Evolutionary conservation across 2,329 filamentous ascomycete genomes (phyloP).

Genomic region (Elsinoe australis): DNA sequence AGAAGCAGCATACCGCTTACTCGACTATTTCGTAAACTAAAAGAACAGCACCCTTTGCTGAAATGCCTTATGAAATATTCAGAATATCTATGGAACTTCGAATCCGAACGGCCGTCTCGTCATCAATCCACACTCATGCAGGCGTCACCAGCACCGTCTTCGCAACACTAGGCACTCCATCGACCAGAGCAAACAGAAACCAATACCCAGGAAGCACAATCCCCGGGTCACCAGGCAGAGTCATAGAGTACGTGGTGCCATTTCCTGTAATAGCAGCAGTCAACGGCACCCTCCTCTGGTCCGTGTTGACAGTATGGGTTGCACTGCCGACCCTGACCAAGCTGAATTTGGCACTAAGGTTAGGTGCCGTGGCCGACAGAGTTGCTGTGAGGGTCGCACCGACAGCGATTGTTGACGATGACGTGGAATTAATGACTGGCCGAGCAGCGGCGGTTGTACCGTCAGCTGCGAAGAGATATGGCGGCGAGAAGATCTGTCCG

Average conservation of each 20-base stretch:
- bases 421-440: constrained; percentile 40
- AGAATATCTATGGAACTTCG: no score
- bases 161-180: constrained; percentile 42
- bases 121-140: not conserved
- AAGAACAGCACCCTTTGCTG: no score
- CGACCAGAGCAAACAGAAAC: constrained; percentile 44
- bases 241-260: constrained; percentile 34
- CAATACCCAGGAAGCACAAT: constrained; percentile 47
- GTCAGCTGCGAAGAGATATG: constrained; percentile 50
- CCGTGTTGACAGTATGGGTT: constrained; percentile 51
- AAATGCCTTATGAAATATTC: no score
- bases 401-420: constrained; percentile 40
- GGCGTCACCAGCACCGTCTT: constrained; percentile 33
- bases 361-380: constrained; percentile 37
- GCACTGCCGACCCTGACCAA: constrained; percentile 43
- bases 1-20: no score
- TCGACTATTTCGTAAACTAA: no score
- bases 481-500: constrained; percentile 54
- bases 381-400: constrained; percentile 42
- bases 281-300: constrained; percentile 48
- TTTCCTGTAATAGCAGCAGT: constrained; percentile 23
- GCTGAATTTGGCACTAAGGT: constrained; percentile 31
- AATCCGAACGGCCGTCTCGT: not conserved
- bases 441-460: constrained; percentile 42
- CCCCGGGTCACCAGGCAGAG: constrained; percentile 42